Conservation (phyloP, 164 flowering plant species). For the grape (Vitis vinifera) region ASM3070453v1 NC_081813.1:14166501-14167000, state of each 20-base stretch:
- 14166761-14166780: background rate
- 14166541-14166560: too few relatives aligned
- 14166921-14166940: slow-evolving; percentile 16
- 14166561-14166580: too few relatives aligned
- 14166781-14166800: background rate
- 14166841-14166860: slow-evolving; percentile 5
- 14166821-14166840: background rate
- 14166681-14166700: background rate
- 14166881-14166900: slow-evolving; percentile 10
- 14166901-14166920: slow-evolving; percentile 9
- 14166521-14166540: too few relatives aligned
- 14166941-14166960: slow-evolving; percentile 16
- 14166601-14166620: too few relatives aligned
- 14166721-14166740: too few relatives aligned
- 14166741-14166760: background rate
- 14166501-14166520: too few relatives aligned
- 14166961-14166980: slow-evolving; percentile 11
- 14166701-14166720: slow-evolving; percentile 1
- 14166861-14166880: slow-evolving; percentile 1
- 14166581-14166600: too few relatives aligned
- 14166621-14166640: too few relatives aligned
- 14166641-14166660: too few relatives aligned
- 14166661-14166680: too few relatives aligned
- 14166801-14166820: background rate
- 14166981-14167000: too few relatives aligned